Base-by-base conservation (phyloP, 805 yeast species). In the Sugiyamaella chiloensis region DNA sequence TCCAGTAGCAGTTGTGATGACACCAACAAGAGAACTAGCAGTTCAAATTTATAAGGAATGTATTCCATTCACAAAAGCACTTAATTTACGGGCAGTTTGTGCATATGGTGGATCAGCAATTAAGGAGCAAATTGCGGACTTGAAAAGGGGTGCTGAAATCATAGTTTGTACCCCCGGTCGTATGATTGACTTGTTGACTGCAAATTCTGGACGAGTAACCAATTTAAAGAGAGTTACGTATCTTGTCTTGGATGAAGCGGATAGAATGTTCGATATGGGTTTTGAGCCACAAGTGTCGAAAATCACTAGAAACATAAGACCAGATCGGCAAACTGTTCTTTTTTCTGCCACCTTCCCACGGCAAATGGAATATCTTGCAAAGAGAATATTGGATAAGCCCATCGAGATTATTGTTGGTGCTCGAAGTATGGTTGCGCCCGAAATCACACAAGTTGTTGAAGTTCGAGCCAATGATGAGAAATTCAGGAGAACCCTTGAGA, bases 91-190 rank as follows among this genome's bases (percentile, higher is more conserved):
- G 0, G 82, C 85, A 0, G 74, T 85, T 8, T 86, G 96, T 63
- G 91, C 95, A 49, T 89, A 90, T 54, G 98, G 98, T 16, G 98
- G 98, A 0, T 78, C 95, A 1, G 81, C 87, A 3, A 79, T 91
- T 32, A 85, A 87, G 52, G 72, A 75, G 9, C 97, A 91, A 60
- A 90, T 91, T 40, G 81, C 88, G 1, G 85, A 79, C 19, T 62
- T 91, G 50, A 87, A 86, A 58, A 78, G 79, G 48, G 91, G 93
- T 0, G 80, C 83, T 11, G 88, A 89, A 50, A 73, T 93, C 12
- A 71, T 91, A 1, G 89, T 93, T 11, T 95, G 96, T 1, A 93
- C 99, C 0, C 99, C 99, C 0, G 99, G 99, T 0, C 71, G 99
- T 51, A 76, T 93, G 55, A 91, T 93, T 46, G 99, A 93, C 66